These are phyloP conservation scores for Boletus sp. DNA, from an alignment of 1,284 basidiomycete species.

Conservation along the genomic window DNA sequence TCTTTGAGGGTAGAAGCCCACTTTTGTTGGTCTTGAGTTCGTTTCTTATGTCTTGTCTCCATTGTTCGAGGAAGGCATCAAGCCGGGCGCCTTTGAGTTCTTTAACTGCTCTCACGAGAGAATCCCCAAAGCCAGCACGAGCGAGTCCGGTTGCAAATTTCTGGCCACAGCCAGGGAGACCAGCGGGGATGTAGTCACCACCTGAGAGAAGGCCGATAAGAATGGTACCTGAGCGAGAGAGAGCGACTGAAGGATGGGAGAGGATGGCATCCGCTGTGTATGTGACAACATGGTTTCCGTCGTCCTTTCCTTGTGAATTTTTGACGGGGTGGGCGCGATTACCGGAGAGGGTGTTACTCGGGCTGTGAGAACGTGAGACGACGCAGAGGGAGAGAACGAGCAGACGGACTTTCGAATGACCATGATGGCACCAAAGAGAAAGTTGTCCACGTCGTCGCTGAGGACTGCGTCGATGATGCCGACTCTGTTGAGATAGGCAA, in stretches of 20 bases:
- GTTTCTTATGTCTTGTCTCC: slow-evolving; percentile 60
- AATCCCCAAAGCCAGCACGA: slow-evolving; percentile 66
- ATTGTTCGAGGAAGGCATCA: slow-evolving; percentile 51
- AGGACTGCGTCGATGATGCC: slow-evolving; percentile 87
- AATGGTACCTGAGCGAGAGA: slow-evolving; percentile 75
- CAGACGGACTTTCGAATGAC: slow-evolving; percentile 71
- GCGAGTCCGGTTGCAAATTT: slow-evolving; percentile 66
- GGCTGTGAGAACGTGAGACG: slow-evolving; percentile 40
- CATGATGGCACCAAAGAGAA: slow-evolving; percentile 82
- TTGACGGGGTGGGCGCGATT: slow-evolving; percentile 57
- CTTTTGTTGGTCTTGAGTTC: slow-evolving; percentile 72
- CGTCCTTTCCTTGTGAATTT: slow-evolving; percentile 64
- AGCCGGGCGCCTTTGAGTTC: slow-evolving; percentile 47
- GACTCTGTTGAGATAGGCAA: slow-evolving; percentile 80
- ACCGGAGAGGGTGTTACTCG: slow-evolving; percentile 69
- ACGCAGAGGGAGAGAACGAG: background rate
- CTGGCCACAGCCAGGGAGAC: slow-evolving; percentile 59
- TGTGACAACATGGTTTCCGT: slow-evolving; percentile 70
- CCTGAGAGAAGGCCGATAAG: slow-evolving; percentile 84
- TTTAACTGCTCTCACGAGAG: slow-evolving; percentile 59
- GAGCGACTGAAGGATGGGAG: slow-evolving; percentile 48
- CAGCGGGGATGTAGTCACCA: slow-evolving; percentile 83
- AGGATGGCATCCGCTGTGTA: slow-evolving; percentile 56
- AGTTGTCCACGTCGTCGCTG: slow-evolving; percentile 91
- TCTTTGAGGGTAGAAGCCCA: slow-evolving; percentile 58